phyloP scores from a whole-genome alignment of 257 asterid genomes.

The Gentiana straminea region DNA sequence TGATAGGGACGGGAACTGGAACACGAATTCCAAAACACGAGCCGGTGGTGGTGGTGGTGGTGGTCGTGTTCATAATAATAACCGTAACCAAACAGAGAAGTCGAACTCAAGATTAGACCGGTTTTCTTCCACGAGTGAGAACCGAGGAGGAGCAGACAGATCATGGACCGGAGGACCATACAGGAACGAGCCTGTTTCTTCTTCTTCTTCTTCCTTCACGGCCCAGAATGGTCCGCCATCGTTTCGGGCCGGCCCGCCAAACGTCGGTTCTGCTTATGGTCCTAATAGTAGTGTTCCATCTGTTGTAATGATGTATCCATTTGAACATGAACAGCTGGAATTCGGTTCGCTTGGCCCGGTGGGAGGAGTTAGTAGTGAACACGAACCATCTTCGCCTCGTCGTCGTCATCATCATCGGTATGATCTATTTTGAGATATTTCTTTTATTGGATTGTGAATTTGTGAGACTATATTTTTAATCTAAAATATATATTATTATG shows the following conservation, averaged over 20 bases:
- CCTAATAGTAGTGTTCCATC: conserved; percentile 33
- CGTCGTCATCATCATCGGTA: too few relatives aligned
- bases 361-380: conserved; percentile 11
- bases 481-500: too few relatives aligned
- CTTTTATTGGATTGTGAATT: too few relatives aligned
- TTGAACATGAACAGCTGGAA: conserved; percentile 76
- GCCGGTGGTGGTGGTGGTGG: conserved; percentile 43
- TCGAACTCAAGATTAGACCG: conserved; percentile 54
- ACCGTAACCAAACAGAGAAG: conserved; percentile 62
- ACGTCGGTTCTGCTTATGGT: conserved; percentile 50
- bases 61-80: conserved; percentile 11
- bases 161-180: conserved; percentile 33
- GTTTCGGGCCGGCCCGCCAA: conserved; percentile 38
- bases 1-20: conserved; percentile 79
- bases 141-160: conserved; percentile 54
- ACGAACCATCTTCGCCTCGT: too few relatives aligned
- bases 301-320: conserved; percentile 70
- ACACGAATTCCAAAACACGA: conserved; percentile 50
- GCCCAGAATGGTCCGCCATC: conserved; percentile 60
- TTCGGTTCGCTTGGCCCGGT: conserved; percentile 74
- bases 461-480: too few relatives aligned
- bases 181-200: conserved; percentile 26
- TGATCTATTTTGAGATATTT: too few relatives aligned
- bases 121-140: conserved; percentile 38
- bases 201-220: conserved; percentile 26